These are phyloP conservation scores for Kalmusia sp. DNA, from an alignment of 2,329 filamentous ascomycete genomes.

Conservation along the genomic window DNA sequence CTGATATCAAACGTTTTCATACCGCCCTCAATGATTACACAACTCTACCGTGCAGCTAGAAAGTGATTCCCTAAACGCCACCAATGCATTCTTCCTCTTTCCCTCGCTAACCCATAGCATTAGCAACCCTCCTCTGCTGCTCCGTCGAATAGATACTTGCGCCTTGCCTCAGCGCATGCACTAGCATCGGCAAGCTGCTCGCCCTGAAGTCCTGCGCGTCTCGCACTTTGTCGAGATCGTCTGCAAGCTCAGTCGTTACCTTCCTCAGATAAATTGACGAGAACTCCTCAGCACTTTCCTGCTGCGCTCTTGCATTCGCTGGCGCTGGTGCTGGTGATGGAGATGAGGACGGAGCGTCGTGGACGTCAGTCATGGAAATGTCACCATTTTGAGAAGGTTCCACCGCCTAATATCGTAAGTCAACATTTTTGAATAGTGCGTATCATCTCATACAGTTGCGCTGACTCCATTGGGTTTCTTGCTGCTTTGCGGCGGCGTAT, in stretches of 20 bases:
- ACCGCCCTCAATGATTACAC: not conserved
- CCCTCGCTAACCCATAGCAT: conserved; percentile 19
- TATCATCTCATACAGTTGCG: not conserved
- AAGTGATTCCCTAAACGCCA: conserved; percentile 25
- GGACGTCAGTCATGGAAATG: conserved; percentile 26
- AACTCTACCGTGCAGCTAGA: too few species aligned
- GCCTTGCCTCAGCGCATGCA: conserved; percentile 74
- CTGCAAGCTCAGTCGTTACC: conserved; percentile 72
- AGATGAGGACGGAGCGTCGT: not conserved
- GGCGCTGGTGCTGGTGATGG: conserved; percentile 9
- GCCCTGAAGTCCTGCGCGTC: conserved; percentile 73
- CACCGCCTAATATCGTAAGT: not conserved
- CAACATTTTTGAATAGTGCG: not conserved
- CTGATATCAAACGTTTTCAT: not conserved
- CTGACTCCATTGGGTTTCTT: conserved; percentile 10
- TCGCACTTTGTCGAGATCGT: conserved; percentile 76
- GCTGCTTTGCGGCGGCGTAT: conserved; percentile 37
- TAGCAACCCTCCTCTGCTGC: conserved; percentile 55
- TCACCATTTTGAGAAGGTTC: conserved; percentile 16
- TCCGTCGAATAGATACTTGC: conserved; percentile 65
- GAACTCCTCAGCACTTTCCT: conserved; percentile 54
- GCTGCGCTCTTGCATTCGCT: not conserved
- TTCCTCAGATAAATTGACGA: conserved; percentile 73
- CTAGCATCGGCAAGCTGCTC: conserved; percentile 67
- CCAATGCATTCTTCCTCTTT: conserved; percentile 9